A percentile compares a stretch with the other conserved stretches of the same genome.
These are phyloP conservation scores for Cornus florida DNA, from an alignment of 148 eudicot genomes.

Conservation along the genomic window DNA sequence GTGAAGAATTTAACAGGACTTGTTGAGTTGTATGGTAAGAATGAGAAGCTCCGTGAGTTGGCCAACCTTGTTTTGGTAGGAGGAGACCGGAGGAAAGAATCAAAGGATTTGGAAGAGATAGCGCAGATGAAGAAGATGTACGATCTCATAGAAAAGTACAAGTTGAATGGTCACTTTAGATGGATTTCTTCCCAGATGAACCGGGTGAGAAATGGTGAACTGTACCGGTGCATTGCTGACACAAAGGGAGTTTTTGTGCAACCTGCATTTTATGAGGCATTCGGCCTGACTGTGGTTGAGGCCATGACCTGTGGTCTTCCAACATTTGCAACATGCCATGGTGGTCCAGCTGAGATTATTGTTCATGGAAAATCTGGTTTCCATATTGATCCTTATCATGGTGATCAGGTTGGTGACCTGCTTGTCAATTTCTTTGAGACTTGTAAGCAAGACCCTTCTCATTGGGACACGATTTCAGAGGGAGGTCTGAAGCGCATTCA, in stretches of 20 bases:
- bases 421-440: conserved; percentile 85
- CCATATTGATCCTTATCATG: conserved; percentile 97
- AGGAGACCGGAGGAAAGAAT: conserved; percentile 92
- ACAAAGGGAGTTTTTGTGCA: conserved; percentile 85
- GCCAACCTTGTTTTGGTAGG: conserved; percentile 98
- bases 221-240: conserved; percentile 90
- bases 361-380: conserved; percentile 88
- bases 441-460: conserved; percentile 60
- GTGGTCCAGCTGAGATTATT: conserved; percentile 99
- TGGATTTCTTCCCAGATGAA: conserved; percentile 99
- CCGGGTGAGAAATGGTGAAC: conserved; percentile 91
- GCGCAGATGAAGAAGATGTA: conserved; percentile 98
- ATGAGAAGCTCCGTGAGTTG: conserved; percentile 61
- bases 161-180: conserved; percentile 82
- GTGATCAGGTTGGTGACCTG: conserved; percentile 78
- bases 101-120: conserved; percentile 90
- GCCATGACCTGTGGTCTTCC: conserved; percentile 98
- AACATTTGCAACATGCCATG: conserved; percentile 87
- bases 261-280: conserved; percentile 95
- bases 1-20: conserved; percentile 95
- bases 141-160: conserved; percentile 69
- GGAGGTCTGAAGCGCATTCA: conserved; percentile 83
- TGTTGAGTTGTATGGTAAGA: conserved; percentile 91
- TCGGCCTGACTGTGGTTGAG: conserved; percentile 94
- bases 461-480: conserved; percentile 80